Evolutionary conservation across 106 monocot species (phyloP), one percentile per base, ranked within the genome.

Genomic region (Dendrobium chrysotoxum): DNA sequence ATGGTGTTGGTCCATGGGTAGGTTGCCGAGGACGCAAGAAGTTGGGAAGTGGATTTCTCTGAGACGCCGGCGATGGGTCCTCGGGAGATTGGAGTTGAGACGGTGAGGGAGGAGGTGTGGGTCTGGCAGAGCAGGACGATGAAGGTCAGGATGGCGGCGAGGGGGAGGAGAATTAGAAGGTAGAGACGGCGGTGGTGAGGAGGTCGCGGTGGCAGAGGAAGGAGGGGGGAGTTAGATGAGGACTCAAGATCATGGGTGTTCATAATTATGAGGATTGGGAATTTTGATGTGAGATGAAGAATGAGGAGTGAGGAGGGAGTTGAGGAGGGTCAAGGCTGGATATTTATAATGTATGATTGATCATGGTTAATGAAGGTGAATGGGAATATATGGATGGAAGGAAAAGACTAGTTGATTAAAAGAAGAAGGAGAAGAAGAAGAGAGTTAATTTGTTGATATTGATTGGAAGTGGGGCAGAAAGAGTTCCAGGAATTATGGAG

Each of bases 1-100:
- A 90, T 90, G 28, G 30, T 46, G 23, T 90, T 84, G 39, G 90
- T 86, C 90, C 90, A 92, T 0, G 86, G 85, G 80, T 57, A 92
- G 45, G 53, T 25, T 0, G 50, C 6, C 15, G 38, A 67, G 30
- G 79, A 50, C 13, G 30, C 4, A n/a, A 72, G 31, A 4, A 53
- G 17, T 8, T 16, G 1, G 30, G 55, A 15, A 1, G 70, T 72
- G 0, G 81, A 70, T 78, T 85, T 85, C 42, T 81, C 81, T 30
- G 85, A 85, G 18, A 85, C 82, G 47, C 82, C 85, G 1, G 21
- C 53, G 1, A 30, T n/a, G 0, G 7, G 58, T 1, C 86, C 79
- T 7, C 79, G 64, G 5, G 65, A 66, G 50, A 31, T 20, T 21
- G 55, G 53, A 58, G 42, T 17, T 7, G 23, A 46, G 30, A 15